Evolutionary conservation across 1,139 yeast species (phyloP).

Genomic region (Saccharomyces hybrid): DNA sequence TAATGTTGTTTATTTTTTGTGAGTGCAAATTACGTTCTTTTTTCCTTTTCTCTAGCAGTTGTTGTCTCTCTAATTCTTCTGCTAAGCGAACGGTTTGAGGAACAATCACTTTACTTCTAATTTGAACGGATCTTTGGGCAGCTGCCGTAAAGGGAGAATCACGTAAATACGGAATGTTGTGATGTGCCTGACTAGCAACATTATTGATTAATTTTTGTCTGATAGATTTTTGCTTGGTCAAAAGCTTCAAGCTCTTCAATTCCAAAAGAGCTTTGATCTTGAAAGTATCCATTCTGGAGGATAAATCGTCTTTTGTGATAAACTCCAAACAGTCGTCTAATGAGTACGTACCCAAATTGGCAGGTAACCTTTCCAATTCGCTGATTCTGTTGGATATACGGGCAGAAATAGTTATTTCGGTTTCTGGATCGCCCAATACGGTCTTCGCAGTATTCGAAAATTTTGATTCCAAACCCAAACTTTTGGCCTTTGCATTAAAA

Average conservation of each 20-base stretch:
- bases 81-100: constrained; percentile 57
- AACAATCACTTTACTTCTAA: constrained; percentile 62
- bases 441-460: constrained; percentile 30
- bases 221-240: constrained; percentile 77
- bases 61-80: constrained; percentile 54
- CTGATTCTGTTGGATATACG: constrained; percentile 62
- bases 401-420: constrained; percentile 47
- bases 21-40: constrained; percentile 33
- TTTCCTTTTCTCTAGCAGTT: constrained; percentile 44
- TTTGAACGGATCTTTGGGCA: constrained; percentile 55
- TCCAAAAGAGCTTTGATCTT: constrained; percentile 70
- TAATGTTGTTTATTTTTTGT: constrained; percentile 35
- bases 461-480: constrained; percentile 31
- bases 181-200: constrained; percentile 58
- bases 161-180: constrained; percentile 39
- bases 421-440: constrained; percentile 30
- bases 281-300: constrained; percentile 39
- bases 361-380: constrained; percentile 71
- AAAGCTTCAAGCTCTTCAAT: constrained; percentile 67
- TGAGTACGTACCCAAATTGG: constrained; percentile 63
- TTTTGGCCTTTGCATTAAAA: constrained; percentile 31
- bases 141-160: constrained; percentile 48
- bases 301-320: constrained; percentile 39
- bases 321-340: constrained; percentile 34
- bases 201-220: constrained; percentile 66